Evolutionary conservation across 2,329 filamentous ascomycete species (phyloP), one percentile per base, ranked within the genome.

Genomic region (Zasmidium angulare): DNA sequence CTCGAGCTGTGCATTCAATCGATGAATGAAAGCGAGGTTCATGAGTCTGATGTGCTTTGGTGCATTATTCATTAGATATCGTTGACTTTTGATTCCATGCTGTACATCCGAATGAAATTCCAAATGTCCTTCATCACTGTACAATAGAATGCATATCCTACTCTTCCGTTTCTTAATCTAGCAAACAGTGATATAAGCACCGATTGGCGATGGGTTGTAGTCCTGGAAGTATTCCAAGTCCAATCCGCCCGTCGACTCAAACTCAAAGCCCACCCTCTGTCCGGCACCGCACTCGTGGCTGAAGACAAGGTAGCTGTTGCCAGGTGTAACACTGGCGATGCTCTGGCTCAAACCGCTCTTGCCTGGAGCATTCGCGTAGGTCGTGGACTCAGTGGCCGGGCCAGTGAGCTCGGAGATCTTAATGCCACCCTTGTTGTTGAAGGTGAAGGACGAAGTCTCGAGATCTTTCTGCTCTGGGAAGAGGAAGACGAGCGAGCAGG

Each of bases 401-500:
- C 67, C 68, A 48, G 72, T 71, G 26, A 89, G 78, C 66, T 75
- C 72, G 20, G 58, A 51, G 50, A 69, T 56, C 22, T 58, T 56
- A 20, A 69, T 22, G 6, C 55, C 54, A 36, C 67, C 67, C 23
- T 64, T 57, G 52, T 63, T 63, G 53, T 58, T 64, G 68, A 82
- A 84, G 21, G 75, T 81, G 73, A 78, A 87, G 10, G 78, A 77
- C 0, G 84, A 85, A 1, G 85, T 86, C 72, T 84, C 74, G 17
- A 88, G 81, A 36, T 86, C 73, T n/a, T 77, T 68, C 62, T 84
- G 73, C 53, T 76, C 64, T 14, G 88, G 87, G 74, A 89, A 83
- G 48, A 88, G 78, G 82, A 90, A 90, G 58, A 87, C 76, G 7
- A 89, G 77, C 55, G 79, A 82, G 76, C 88, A 91, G 6, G 76